A percentile compares a stretch with the other conserved stretches of the same genome.
phyloP scores from a whole-genome alignment of 768 basidiomycete species.

The Crepidotus variabilis region DNA sequence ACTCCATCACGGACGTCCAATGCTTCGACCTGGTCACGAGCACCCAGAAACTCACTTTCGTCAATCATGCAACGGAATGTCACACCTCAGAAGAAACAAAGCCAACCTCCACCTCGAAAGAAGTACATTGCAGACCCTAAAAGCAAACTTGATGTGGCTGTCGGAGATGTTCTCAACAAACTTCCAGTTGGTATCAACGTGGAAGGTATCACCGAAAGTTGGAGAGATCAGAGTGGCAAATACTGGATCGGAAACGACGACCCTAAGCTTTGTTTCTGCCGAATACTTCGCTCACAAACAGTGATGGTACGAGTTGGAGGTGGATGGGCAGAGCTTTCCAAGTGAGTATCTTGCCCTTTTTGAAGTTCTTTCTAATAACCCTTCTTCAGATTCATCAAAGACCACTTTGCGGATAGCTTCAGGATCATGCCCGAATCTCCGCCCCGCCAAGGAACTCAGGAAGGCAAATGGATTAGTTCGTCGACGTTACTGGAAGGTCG shows the following conservation, averaged over 20 bases:
- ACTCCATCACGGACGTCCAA: conserved; percentile 47
- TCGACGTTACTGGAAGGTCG: conserved; percentile 60
- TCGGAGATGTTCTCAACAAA: conserved; percentile 88
- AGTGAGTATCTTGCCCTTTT: conserved; percentile 43
- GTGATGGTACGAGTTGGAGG: conserved; percentile 98
- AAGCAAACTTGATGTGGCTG: conserved; percentile 88
- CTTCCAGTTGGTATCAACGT: conserved; percentile 82
- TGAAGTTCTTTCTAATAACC: not conserved
- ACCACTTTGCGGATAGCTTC: conserved; percentile 83
- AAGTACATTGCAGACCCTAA: conserved; percentile 86
- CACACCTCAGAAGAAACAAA: conserved; percentile 43
- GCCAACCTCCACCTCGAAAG: conserved; percentile 42
- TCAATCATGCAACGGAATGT: conserved; percentile 34
- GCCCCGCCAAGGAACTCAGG: conserved; percentile 44
- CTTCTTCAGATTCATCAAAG: conserved; percentile 69
- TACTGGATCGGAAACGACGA: conserved; percentile 96
- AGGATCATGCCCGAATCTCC: conserved; percentile 67
- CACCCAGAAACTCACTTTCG: conserved; percentile 61
- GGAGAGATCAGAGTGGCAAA: conserved; percentile 92
- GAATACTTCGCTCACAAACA: conserved; percentile 85
- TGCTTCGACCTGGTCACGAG: conserved; percentile 65
- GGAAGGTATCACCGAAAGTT: conserved; percentile 76
- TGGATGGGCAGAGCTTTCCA: conserved; percentile 90
- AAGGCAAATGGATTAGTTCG: conserved; percentile 85
- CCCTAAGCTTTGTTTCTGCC: conserved; percentile 86